Conservation (phyloP, 1,284 basidiomycete species). For the Pascua guehoae region DNA sequence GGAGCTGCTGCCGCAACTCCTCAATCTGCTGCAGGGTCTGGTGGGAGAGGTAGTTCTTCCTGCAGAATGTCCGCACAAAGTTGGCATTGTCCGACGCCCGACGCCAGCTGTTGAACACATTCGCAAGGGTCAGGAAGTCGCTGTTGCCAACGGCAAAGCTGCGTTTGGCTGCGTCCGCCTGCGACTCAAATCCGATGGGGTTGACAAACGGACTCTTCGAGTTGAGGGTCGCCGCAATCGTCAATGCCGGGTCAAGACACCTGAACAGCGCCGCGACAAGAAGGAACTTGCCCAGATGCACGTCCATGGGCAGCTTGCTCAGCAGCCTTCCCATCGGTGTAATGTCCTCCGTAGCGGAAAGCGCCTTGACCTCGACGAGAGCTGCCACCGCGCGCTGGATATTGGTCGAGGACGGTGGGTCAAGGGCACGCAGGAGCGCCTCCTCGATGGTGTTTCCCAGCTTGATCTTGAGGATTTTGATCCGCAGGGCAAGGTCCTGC, state of each 20-base stretch:
- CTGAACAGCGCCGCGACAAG: constrained; percentile 80
- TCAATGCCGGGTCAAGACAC: constrained; percentile 91
- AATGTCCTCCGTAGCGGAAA: constrained; percentile 84
- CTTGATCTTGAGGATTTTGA: constrained; percentile 93
- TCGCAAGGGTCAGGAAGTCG: constrained; percentile 93
- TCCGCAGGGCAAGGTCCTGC: constrained; percentile 88
- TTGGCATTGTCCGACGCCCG: constrained; percentile 64
- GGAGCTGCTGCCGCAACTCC: constrained; percentile 89
- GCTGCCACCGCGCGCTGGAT: constrained; percentile 87
- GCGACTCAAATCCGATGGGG: constrained; percentile 81
- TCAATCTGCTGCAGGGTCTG: constrained; percentile 96
- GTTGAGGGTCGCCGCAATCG: constrained; percentile 89
- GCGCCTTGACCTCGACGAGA: constrained; percentile 78
- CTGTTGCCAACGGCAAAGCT: constrained; percentile 81
- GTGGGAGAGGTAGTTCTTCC: constrained; percentile 77
- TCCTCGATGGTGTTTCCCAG: constrained; percentile 86
- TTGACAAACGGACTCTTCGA: constrained; percentile 89
- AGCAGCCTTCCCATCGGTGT: constrained; percentile 90
- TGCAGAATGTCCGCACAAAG: constrained; percentile 71
- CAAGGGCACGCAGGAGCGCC: constrained; percentile 79
- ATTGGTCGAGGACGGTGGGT: constrained; percentile 83
- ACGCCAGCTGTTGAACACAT: constrained; percentile 86
- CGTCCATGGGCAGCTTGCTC: constrained; percentile 88
- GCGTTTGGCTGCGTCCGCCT: constrained; percentile 79
- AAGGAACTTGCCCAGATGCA: constrained; percentile 90